Percentiles rank a stretch among this genome's conserved stretches.
Evolutionary conservation across 176 grass and related monocot genomes (phyloP).

Genomic region (Triticum dicoccoides): DNA sequence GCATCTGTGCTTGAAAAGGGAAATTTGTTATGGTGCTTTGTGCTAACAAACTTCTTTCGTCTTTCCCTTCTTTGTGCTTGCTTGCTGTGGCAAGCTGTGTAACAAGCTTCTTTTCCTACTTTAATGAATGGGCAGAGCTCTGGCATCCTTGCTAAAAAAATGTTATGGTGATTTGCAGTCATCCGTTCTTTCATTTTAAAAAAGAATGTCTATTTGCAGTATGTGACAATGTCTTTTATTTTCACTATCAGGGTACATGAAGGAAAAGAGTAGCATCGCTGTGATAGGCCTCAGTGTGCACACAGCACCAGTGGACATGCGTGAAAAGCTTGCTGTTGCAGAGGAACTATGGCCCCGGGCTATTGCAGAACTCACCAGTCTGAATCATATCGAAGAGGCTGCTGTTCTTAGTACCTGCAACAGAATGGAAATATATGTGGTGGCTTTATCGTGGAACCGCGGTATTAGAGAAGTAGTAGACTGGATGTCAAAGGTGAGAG

Average conservation of each 20-base stretch:
- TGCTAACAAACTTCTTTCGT: neutral
- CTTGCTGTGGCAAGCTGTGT: neutral
- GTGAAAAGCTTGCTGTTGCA: slow-evolving; percentile 90
- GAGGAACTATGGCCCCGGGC: slow-evolving; percentile 88
- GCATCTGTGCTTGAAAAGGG: neutral
- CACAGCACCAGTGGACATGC: slow-evolving; percentile 92
- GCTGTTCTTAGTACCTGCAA: slow-evolving; percentile 99
- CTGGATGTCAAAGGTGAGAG: slow-evolving; percentile 94
- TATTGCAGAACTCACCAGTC: slow-evolving; percentile 73
- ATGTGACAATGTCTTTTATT: slow-evolving; percentile 28
- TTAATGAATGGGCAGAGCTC: neutral
- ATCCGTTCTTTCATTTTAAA: neutral
- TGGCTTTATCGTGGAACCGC: slow-evolving; percentile 88
- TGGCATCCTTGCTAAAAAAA: neutral
- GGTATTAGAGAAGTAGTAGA: slow-evolving; percentile 96
- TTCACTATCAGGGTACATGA: slow-evolving; percentile 81
- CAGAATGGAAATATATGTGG: slow-evolving; percentile 96
- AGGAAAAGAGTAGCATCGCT: slow-evolving; percentile 92
- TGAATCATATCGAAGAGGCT: slow-evolving; percentile 97
- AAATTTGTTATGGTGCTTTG: neutral
- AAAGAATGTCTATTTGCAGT: neutral
- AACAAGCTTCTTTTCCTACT: neutral
- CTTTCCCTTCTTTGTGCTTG: neutral
- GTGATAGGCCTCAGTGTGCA: slow-evolving; percentile 95
- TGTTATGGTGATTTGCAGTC: neutral